Percentiles rank a stretch among this genome's conserved stretches.
Evolutionary conservation across 2,329 filamentous ascomycete species (phyloP).

Genomic region (Hypoxylon sp.): DNA sequence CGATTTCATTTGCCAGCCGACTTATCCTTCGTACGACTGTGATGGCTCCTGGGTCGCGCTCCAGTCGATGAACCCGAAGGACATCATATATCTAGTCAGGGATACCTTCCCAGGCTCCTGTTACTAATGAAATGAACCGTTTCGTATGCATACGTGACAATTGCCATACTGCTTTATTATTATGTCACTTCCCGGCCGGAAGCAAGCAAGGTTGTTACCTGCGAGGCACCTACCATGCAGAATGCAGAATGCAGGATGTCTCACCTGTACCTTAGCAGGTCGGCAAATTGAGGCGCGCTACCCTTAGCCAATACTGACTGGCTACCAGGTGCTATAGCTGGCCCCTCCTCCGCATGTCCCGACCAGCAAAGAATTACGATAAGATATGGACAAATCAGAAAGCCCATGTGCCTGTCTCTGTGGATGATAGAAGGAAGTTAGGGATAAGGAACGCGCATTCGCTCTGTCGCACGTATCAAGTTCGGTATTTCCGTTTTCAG

Average conservation of each 20-base stretch:
- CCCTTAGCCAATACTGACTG: conserved; percentile 1
- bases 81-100: conserved; percentile 27
- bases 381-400: conserved; percentile 40
- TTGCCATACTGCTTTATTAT: neutral
- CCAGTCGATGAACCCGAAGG: conserved; percentile 20
- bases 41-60: conserved; percentile 9
- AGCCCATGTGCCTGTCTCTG: conserved; percentile 38
- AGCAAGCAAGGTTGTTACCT: conserved; percentile 14
- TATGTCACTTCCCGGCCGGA: conserved; percentile 9
- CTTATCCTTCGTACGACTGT: conserved; percentile 17
- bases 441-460: conserved; percentile 13
- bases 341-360: conserved; percentile 28
- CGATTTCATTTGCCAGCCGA: conserved; percentile 32
- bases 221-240: conserved; percentile 1
- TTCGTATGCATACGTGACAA: no score
- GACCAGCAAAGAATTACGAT: conserved; percentile 36
- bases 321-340: conserved; percentile 1
- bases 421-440: conserved; percentile 14
- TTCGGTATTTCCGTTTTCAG: conserved; percentile 34
- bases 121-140: no score
- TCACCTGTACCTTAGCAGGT: conserved; percentile 30
- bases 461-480: conserved; percentile 3
- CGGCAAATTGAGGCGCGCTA: conserved; percentile 37
- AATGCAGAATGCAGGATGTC: conserved; percentile 29
- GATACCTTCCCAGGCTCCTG: no score